These are phyloP conservation scores for Saccharum spontaneum DNA, from an alignment of 176 grass and related monocot species.

Conservation along the genomic window DNA sequence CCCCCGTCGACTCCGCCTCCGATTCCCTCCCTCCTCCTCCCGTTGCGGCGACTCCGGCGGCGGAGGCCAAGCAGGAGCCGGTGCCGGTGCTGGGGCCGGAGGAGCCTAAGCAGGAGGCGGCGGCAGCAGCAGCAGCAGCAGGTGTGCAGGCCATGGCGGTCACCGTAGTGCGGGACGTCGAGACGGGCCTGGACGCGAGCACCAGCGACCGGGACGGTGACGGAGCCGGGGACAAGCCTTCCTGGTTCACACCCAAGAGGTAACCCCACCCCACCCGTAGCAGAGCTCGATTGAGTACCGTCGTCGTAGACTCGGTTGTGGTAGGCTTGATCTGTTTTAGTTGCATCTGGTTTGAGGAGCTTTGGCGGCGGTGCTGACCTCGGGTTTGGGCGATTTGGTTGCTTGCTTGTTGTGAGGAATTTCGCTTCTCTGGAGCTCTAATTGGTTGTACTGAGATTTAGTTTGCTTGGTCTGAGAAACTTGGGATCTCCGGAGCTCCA, in stretches of 20 bases:
- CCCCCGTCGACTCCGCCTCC: slow-evolving; percentile 17
- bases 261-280: background rate
- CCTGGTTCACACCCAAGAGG: slow-evolving; percentile 66
- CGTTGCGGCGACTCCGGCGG: background rate
- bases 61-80: slow-evolving; percentile 22
- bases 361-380: background rate
- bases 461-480: background rate
- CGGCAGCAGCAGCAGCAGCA: background rate
- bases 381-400: background rate
- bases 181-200: slow-evolving; percentile 27
- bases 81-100: background rate
- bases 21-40: slow-evolving; percentile 6
- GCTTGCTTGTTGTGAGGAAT: background rate
- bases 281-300: background rate
- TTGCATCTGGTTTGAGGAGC: background rate
- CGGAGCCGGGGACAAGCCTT: slow-evolving; percentile 37
- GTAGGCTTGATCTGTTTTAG: slow-evolving; percentile 3
- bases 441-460: background rate
- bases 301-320: background rate
- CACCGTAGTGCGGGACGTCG: slow-evolving; percentile 50
- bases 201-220: slow-evolving; percentile 18
- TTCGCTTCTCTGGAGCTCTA: background rate
- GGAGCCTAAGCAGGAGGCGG: background rate
- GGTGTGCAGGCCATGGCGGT: slow-evolving; percentile 49
- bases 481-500: slow-evolving; percentile 10